Base-by-base conservation (phyloP, 2,329 filamentous ascomycete species). In the Cladobotryum mycophilum region DNA sequence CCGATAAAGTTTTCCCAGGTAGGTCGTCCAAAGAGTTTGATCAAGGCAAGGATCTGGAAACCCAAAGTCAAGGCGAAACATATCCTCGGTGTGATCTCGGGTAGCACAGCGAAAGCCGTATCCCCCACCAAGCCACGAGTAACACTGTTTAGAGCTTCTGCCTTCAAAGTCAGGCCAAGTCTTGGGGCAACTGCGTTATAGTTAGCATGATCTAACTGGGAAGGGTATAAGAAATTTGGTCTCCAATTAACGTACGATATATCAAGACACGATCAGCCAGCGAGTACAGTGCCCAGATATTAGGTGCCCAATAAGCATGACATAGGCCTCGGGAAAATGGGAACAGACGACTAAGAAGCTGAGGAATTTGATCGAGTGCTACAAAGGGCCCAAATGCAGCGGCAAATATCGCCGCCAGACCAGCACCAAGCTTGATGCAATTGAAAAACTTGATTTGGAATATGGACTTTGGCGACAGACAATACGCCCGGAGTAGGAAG, bases 281-380 rank as follows among this genome's bases (percentile, higher is more conserved):
- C 0, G 93, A 96, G 70, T 99, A 99, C 65, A 97, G 80, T 0
- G 93, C 92, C 93, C 93, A 99, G 1, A 96, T 74, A 59, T 99
- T 99, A 0, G 93, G 91, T 12, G 93, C 93, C 93, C 93, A 99
- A 67, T 99, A 99, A 1, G 93, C 93, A 72, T 99, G 93, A 65
- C 92, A 97, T 4, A 99, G 74, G 0, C 93, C 93, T 53, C 93
- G 79, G 1, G 90, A 90, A 67, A 99, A 99, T 1, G 93, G 93
- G 61, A 99, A 99, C 8, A 99, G 73, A 35, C 93, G 80, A 63
- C 83, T 85, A 53, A 93, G 70, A 18, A 99, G 75, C 70, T 97
- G 93, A 12, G 85, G 80, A 14, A 96, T 80, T 69, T 97, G 93
- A 8, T 81, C 82, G 81, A 85, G 86, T 53, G 84, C 76, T 4